A percentile compares a stretch with the other conserved stretches of the same genome.
Conservation (phyloP, 495 filamentous ascomycete genomes). For the Penicillium paradoxum region DNA sequence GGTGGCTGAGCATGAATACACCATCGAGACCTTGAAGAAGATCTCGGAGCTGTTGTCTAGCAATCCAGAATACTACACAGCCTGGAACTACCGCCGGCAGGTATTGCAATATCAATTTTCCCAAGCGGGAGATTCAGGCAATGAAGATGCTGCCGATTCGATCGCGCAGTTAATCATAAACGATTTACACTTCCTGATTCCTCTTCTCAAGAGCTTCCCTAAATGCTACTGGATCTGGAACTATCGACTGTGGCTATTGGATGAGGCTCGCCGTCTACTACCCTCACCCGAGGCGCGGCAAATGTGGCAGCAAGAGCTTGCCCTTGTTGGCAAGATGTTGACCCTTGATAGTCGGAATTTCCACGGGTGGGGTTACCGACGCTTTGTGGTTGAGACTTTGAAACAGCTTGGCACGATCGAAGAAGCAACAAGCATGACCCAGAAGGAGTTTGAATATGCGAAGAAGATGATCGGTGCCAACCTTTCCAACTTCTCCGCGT, state of each 20-base stretch:
- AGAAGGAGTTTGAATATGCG: conserved; percentile 84
- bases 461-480: conserved; percentile 76
- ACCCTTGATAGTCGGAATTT: conserved; percentile 85
- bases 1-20: conserved; percentile 57
- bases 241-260: conserved; percentile 83
- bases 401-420: conserved; percentile 52
- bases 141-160: conserved; percentile 13
- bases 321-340: conserved; percentile 79
- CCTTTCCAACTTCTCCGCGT: conserved; percentile 93
- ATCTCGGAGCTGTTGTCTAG: conserved; percentile 74
- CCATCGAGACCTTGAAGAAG: conserved; percentile 60
- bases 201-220: conserved; percentile 75
- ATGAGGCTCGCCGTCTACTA: conserved; percentile 61
- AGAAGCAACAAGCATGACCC: conserved; percentile 52
- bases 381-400: conserved; percentile 63
- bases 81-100: conserved; percentile 91
- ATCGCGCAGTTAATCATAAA: conserved; percentile 52
- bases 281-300: conserved; percentile 46
- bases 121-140: conserved; percentile 17
- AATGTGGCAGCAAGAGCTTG: conserved; percentile 81
- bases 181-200: conserved; percentile 77
- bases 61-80: conserved; percentile 97
- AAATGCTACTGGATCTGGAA: conserved; percentile 99
- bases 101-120: conserved; percentile 49
- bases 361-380: conserved; percentile 92